Conservation (phyloP, 345 rosid genomes). For the Adansonia digitata region DNA sequence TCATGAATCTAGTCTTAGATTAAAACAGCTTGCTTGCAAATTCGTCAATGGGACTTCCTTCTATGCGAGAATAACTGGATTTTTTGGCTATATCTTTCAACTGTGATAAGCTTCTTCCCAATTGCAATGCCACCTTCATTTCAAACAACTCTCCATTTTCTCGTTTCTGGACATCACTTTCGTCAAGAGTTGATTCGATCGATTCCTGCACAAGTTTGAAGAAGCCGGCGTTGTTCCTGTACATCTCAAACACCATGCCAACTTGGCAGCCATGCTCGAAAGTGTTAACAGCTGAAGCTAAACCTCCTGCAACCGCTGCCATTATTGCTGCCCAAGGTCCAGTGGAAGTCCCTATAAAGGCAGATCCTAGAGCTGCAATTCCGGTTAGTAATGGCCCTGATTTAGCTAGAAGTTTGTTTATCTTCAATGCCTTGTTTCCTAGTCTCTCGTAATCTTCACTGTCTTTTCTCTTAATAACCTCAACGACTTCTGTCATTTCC, state of each 20-base stretch:
- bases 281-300: no score
- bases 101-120: conserved; percentile 43
- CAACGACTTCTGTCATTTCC: conserved; percentile 31
- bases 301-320: conserved; percentile 34
- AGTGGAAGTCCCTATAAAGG: conserved; percentile 19
- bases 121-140: conserved; percentile 35
- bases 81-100: conserved; percentile 30
- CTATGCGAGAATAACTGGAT: conserved; percentile 13
- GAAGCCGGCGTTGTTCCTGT: conserved; percentile 43
- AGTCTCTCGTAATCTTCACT: no score
- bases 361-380: no score
- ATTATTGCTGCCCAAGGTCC: conserved; percentile 23
- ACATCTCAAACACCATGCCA: conserved; percentile 58
- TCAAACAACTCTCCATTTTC: conserved; percentile 36
- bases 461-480: conserved; percentile 38
- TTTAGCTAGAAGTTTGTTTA: conserved; percentile 36
- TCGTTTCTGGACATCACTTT: conserved; percentile 28
- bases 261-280: conserved; percentile 44
- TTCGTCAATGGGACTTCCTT: no score
- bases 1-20: neutral
- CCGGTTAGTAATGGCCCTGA: conserved; percentile 49
- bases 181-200: conserved; percentile 30
- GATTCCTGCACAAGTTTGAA: conserved; percentile 38
- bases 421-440: conserved; percentile 31
- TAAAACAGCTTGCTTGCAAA: conserved; percentile 51